Evolutionary conservation across 2,329 filamentous ascomycete genomes (phyloP).

Genomic region (Aspergillus unguis): DNA sequence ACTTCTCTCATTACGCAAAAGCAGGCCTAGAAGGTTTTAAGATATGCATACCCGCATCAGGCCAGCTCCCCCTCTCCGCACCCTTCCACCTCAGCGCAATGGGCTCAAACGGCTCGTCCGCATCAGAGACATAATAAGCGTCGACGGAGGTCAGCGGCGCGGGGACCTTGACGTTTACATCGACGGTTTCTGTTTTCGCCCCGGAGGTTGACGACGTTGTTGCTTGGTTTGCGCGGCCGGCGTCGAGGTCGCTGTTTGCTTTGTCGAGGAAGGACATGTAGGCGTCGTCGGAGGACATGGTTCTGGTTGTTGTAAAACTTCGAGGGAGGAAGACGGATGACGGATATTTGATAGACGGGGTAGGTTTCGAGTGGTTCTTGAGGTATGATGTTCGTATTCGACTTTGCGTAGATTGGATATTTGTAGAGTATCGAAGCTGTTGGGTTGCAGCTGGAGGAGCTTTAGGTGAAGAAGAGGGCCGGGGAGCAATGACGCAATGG

Average conservation of each 20-base stretch:
- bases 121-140: constrained; percentile 72
- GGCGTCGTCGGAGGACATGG: constrained; percentile 65
- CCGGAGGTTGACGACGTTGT: constrained; percentile 20
- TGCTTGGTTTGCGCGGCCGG: constrained; percentile 22
- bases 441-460: not conserved
- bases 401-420: not conserved
- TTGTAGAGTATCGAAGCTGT: not conserved
- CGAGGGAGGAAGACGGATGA: not conserved
- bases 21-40: not conserved
- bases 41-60: constrained; percentile 29
- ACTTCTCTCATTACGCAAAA: not conserved
- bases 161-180: constrained; percentile 58
- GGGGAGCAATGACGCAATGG: constrained; percentile 27
- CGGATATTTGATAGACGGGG: too few relatives aligned
- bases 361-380: not conserved
- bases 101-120: constrained; percentile 79
- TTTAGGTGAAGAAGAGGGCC: constrained; percentile 13
- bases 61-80: constrained; percentile 33
- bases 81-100: constrained; percentile 62
- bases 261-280: constrained; percentile 85
- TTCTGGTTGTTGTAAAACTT: constrained; percentile 12
- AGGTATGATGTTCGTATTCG: not conserved
- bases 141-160: constrained; percentile 54
- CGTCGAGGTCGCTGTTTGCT: constrained; percentile 66
- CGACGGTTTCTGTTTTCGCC: constrained; percentile 38